Base-by-base conservation (phyloP, 768 basidiomycete species). In the Tricholoma hemisulphureum region DNA sequence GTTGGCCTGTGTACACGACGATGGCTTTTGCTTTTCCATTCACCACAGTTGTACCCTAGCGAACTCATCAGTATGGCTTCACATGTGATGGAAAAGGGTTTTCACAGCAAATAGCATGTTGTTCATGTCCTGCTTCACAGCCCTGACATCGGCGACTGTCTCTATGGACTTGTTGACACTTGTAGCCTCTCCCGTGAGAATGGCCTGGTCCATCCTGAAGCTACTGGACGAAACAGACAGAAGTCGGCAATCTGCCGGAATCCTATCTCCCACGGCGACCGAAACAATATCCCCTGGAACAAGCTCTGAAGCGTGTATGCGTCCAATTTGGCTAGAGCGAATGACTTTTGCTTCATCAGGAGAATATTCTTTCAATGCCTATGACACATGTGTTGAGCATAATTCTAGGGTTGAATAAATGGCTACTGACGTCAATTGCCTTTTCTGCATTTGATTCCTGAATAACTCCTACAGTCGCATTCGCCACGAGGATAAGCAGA, bases 81-180 rank as follows among this genome's bases (percentile, higher is more conserved):
- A 35, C 24, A 26, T 6, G 24, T 55, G 18, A 60, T 9, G 31
- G 26, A 57, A 54, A 20, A 46, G 32, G 16, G 26, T 41, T 72
- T 86, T 65, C 65, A 93, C 93, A 8, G 93, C 88, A 74, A 98
- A 98, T 10, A 98, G 77, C 75, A 97, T 97, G 73, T 98, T 98
- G 57, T 82, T 87, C 95, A 96, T 96, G 66, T 99, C 96, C 73
- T 98, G 96, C 74, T 96, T 97, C 58, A 98, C 96, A 6, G 95
- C 96, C 62, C 78, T 82, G 32, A 65, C 49, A 66, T 98, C 96
- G 9, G 76, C 63, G 46, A 99, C 87, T 28, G 80, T 74, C 8
- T 83, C 84, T 6, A 83, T 68, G 18, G 77, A 83, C 76, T 99
- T 99, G 77, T 85, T 84, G 39, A 98, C 95, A 62, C 91, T 93